Evolutionary conservation across 176 grass and related monocot genomes (phyloP), one percentile per base, ranked within the genome.

Genomic region (Musa acuminata): DNA sequence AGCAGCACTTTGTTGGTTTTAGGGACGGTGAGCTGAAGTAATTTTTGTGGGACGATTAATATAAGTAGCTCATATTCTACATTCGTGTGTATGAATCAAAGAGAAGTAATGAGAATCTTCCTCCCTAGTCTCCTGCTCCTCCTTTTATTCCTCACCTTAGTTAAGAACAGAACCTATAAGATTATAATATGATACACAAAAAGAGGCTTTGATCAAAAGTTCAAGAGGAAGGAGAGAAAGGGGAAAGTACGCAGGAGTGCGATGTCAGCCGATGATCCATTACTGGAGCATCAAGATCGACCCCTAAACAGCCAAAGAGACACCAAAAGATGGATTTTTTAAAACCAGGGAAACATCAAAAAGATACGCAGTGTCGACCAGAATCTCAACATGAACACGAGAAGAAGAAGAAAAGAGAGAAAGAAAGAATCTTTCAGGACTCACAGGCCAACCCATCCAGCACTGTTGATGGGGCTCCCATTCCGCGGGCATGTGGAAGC

Each of bases 401-500:
- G 22, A 24, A 24, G 24, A 64, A 19, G 17, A 59, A 57, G 26
- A 27, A 49, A 2, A 16, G 1, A 19, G 35, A 57, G 19, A 64
- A 1, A 4, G 13, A 17, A 69, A 62, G 19, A 13, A 55, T 24
- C 64, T 54, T 43, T 6, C 29, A 26, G 23, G 2, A 83, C 79
- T 54, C 75, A 97, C 94, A 16, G 94, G 94, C 94, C 93, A 97
- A 16, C 90, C 90, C 71, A 97, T 93, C 93, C 93, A 97, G 78
- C 90, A 88, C 83, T 87, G 93, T n/a, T 80, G 73, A 72, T 97
- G 94, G 54, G 64, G 81, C 76, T 97, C 94, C 94, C 94, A 97
- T 84, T 97, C 94, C 3, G 90, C 90, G 53, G 94, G 90, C 87
- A 97, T 97, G 87, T 78, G 74, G 87, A 86, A 97, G 2, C 94